Evolutionary conservation across 78 protist species (phyloP).

Genomic region (Dictyostelium intermedium): DNA sequence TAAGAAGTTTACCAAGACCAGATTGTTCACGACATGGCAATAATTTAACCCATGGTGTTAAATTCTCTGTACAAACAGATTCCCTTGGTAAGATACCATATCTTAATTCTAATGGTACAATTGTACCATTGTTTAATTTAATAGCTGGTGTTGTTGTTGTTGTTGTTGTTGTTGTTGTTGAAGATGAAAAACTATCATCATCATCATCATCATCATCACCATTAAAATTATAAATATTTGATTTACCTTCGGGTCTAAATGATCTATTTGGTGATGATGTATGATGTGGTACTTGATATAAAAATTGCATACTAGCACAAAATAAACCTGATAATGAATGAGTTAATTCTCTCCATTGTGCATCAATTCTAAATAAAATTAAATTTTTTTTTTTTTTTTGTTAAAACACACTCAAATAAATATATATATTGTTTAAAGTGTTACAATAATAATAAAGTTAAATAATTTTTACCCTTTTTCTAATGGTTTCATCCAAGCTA

Average conservation of each 20-base stretch:
- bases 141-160: neutral
- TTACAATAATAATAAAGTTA: neutral
- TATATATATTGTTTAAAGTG: too few relatives aligned
- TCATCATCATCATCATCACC: neutral
- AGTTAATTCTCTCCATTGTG: constrained; percentile 80
- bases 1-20: constrained; percentile 59
- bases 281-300: constrained; percentile 70
- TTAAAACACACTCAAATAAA: too few relatives aligned
- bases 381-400: too few relatives aligned
- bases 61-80: constrained; percentile 91
- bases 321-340: constrained; percentile 70
- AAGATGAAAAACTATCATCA: neutral
- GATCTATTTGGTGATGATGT: constrained; percentile 69
- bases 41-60: constrained; percentile 91
- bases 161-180: neutral
- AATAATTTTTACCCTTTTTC: constrained; percentile 1
- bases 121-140: neutral
- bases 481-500: constrained; percentile 55
- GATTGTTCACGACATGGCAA: constrained; percentile 86
- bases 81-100: constrained; percentile 87
- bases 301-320: constrained; percentile 77
- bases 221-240: constrained; percentile 30
- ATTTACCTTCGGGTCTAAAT: constrained; percentile 78
- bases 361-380: constrained; percentile 40
- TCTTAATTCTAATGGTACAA: constrained; percentile 46